A percentile compares a stretch with the other conserved stretches of the same genome.
phyloP scores from a whole-genome alignment of 176 grass and related monocot genomes.

The Rhynchospora tenuis region DNA sequence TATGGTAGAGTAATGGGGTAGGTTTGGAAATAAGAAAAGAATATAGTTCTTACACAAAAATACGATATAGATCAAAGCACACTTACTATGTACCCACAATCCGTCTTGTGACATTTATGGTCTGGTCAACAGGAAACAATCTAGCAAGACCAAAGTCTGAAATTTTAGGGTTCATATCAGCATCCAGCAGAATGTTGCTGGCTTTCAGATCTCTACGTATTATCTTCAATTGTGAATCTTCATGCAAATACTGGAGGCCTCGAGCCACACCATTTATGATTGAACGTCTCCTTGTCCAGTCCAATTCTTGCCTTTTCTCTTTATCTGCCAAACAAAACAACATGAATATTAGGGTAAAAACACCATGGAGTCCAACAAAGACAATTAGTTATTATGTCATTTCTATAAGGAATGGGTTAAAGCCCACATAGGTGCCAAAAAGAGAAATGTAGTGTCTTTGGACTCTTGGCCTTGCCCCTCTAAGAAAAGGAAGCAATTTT shows the following conservation, averaged over 20 bases:
- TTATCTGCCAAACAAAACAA: slow-evolving; percentile 29
- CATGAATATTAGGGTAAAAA: background rate
- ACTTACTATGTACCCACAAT: slow-evolving; percentile 70
- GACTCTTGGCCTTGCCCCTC: too few species aligned
- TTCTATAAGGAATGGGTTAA: too few species aligned
- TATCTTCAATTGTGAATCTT: slow-evolving; percentile 40
- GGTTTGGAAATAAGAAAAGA: background rate
- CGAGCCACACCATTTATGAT: slow-evolving; percentile 52
- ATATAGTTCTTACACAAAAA: background rate
- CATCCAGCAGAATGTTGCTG: slow-evolving; percentile 64
- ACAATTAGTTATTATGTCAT: too few species aligned
- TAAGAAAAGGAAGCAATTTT: background rate
- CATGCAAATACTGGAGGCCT: slow-evolving; percentile 72
- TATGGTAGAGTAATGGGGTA: background rate
- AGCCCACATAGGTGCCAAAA: too few species aligned
- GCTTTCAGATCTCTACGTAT: slow-evolving; percentile 74
- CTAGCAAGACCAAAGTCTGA: slow-evolving; percentile 67
- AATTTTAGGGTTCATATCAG: slow-evolving; percentile 56
- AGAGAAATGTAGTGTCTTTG: too few species aligned
- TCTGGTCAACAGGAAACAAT: slow-evolving; percentile 35
- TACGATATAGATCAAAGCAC: background rate
- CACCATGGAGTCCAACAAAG: background rate
- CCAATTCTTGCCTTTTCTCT: slow-evolving; percentile 10
- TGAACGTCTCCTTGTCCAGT: slow-evolving; percentile 33
- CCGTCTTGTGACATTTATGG: slow-evolving; percentile 41